Conservation (phyloP, 441 rosid genomes). For the Adansonia rubrostipa region DNA sequence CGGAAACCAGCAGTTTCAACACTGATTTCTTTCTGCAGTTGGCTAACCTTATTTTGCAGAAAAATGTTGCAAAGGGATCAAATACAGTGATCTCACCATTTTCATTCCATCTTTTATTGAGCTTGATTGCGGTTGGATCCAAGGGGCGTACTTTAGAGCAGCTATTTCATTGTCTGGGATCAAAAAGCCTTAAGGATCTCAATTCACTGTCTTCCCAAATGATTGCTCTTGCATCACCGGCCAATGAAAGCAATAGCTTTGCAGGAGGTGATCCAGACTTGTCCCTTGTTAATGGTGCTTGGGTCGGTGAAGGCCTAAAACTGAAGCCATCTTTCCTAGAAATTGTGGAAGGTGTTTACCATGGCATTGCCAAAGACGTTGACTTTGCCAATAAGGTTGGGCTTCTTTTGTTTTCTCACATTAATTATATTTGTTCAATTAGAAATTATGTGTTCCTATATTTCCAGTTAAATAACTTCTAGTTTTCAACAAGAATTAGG, state of each 20-base stretch:
- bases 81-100: constrained; percentile 41
- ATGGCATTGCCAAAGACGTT: constrained; percentile 30
- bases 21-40: constrained; percentile 22
- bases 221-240: not conserved
- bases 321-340: constrained; percentile 40
- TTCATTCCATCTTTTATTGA: constrained; percentile 37
- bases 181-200: constrained; percentile 29
- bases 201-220: constrained; percentile 26
- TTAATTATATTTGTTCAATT: not conserved
- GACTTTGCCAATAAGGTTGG: constrained; percentile 37
- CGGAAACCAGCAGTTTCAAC: constrained; percentile 16
- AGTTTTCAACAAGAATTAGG: not conserved
- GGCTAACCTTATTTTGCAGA: constrained; percentile 27
- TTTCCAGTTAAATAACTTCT: too few relatives aligned
- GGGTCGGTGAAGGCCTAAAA: constrained; percentile 33
- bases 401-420: not conserved
- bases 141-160: constrained; percentile 36
- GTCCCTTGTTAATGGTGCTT: constrained; percentile 40
- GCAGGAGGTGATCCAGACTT: constrained; percentile 29
- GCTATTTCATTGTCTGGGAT: constrained; percentile 36
- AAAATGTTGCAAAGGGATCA: constrained; percentile 30
- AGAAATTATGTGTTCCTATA: too few relatives aligned
- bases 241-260: not conserved
- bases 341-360: constrained; percentile 26
- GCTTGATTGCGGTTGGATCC: constrained; percentile 43